Conservation (phyloP, 805 yeast genomes). For the Torulaspora quercuum region DNA sequence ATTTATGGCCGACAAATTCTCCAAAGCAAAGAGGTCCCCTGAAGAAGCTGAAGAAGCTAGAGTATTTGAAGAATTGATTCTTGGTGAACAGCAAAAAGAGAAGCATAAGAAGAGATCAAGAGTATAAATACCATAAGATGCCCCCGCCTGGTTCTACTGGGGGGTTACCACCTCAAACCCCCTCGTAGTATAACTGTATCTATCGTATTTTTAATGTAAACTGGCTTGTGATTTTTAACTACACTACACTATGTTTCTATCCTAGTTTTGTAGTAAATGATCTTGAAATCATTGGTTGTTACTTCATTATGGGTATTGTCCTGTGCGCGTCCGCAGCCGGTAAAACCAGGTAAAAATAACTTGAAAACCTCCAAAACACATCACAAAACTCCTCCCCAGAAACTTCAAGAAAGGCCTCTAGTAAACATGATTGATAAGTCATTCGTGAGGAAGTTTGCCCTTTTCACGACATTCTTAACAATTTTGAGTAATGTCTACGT, state of each 20-base stretch:
- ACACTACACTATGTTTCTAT: neutral
- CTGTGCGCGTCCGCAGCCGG: too few species aligned
- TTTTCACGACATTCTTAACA: conserved; percentile 36
- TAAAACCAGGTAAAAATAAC: neutral
- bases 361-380: neutral
- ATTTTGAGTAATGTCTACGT: conserved; percentile 56
- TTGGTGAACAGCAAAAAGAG: conserved; percentile 70
- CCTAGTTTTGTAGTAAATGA: too few species aligned
- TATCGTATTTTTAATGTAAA: too few species aligned
- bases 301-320: too few species aligned
- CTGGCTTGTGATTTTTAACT: neutral
- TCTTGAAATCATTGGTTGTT: too few species aligned
- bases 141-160: neutral
- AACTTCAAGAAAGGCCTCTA: too few species aligned
- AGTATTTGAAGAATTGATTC: conserved; percentile 87
- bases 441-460: conserved; percentile 25
- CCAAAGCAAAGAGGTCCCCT: conserved; percentile 62
- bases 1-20: conserved; percentile 67
- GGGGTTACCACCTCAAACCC: too few species aligned
- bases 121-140: conserved; percentile 2
- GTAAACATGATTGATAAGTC: conserved; percentile 10
- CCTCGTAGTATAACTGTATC: too few species aligned
- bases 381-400: too few species aligned
- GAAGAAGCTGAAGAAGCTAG: conserved; percentile 92
- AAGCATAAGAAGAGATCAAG: conserved; percentile 44